phyloP scores from a whole-genome alignment of 148 eudicot species.

The Pharnaceum exiguum region DNA sequence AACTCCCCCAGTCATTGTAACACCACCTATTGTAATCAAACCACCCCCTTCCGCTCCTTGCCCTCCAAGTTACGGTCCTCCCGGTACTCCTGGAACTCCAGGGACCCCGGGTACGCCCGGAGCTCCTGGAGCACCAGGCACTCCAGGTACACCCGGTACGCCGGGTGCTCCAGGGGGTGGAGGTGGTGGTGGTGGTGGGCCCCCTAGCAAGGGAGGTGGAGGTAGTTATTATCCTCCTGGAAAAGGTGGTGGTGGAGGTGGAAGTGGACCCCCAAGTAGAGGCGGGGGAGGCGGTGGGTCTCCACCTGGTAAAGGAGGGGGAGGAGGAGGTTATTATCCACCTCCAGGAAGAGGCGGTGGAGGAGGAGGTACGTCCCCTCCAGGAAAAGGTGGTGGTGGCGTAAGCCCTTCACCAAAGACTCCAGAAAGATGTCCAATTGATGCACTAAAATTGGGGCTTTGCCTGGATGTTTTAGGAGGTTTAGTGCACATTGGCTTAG shows the following conservation, averaged over 20 bases:
- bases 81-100: conserved; percentile 20
- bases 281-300: conserved; percentile 23
- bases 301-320: conserved; percentile 14
- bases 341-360: conserved; percentile 28
- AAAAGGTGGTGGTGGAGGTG: conserved; percentile 17
- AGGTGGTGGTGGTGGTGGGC: conserved; percentile 27
- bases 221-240: conserved; percentile 21
- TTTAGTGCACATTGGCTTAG: conserved; percentile 75
- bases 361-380: conserved; percentile 17
- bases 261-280: conserved; percentile 6
- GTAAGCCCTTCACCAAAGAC: conserved; percentile 24
- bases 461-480: conserved; percentile 90
- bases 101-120: conserved; percentile 18
- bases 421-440: conserved; percentile 62
- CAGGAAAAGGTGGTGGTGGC: conserved; percentile 19
- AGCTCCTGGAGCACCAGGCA: conserved; percentile 13
- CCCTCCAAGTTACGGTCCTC: conserved; percentile 35
- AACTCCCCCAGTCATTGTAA: conserved; percentile 16
- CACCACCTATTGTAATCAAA: conserved; percentile 38
- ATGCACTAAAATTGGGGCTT: conserved; percentile 78
- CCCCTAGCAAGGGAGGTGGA: conserved; percentile 19
- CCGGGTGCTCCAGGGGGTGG: conserved; percentile 22
- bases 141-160: conserved; percentile 5
- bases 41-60: conserved; percentile 36
- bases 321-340: conserved; percentile 20